These are phyloP conservation scores for Vachellia collinsii DNA, from an alignment of 306 rosid genomes.

Conservation along the genomic window DNA sequence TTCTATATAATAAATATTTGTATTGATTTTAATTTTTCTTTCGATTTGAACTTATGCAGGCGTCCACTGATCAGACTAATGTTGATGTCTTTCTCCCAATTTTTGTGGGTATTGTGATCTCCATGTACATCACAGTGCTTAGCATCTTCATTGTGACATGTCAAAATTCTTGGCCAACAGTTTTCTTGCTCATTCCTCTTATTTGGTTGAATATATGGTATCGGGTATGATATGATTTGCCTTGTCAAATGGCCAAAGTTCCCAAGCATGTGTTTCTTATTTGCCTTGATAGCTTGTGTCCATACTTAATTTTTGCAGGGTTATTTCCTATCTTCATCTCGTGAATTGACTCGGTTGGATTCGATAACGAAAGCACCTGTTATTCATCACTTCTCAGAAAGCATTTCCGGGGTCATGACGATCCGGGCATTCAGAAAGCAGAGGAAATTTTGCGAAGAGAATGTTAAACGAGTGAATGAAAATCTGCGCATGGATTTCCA, in stretches of 20 bases:
- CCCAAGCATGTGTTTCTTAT: background rate
- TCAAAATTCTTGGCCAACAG: constrained; percentile 95
- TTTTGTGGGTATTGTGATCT: constrained; percentile 52
- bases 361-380: constrained; percentile 94
- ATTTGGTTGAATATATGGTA: constrained; percentile 90
- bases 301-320: constrained; percentile 46
- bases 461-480: constrained; percentile 68
- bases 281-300: background rate
- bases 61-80: constrained; percentile 94
- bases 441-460: constrained; percentile 57
- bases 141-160: constrained; percentile 70
- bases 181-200: constrained; percentile 84
- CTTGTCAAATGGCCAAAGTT: background rate
- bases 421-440: constrained; percentile 75
- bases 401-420: constrained; percentile 91
- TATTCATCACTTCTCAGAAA: constrained; percentile 95
- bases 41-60: constrained; percentile 47
- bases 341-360: constrained; percentile 88
- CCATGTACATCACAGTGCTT: constrained; percentile 77
- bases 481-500: constrained; percentile 93
- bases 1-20: background rate
- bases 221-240: constrained; percentile 62
- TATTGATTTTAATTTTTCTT: constrained; percentile 13
- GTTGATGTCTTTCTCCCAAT: constrained; percentile 78
- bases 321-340: constrained; percentile 83